Evolutionary conservation across 2,329 filamentous ascomycete genomes (phyloP).

Genomic region (Aspergillus thermomutatus): DNA sequence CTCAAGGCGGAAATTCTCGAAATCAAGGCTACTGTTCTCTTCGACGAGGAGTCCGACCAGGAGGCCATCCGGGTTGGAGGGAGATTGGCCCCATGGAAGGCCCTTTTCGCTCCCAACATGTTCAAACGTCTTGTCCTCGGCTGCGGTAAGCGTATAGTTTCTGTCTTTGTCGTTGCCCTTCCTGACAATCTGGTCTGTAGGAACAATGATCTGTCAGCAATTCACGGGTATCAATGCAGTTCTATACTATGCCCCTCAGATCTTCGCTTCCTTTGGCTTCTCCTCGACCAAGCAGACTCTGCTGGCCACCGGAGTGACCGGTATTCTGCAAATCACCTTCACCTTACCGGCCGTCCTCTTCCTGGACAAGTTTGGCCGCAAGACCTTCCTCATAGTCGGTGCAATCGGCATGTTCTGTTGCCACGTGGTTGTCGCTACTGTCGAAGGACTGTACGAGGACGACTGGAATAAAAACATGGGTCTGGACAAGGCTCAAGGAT

Average conservation of each 20-base stretch:
- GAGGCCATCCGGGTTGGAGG: conserved; percentile 37
- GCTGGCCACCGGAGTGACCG: conserved; percentile 25
- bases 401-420: conserved; percentile 68
- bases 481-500: conserved; percentile 58
- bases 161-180: too few species aligned
- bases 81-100: conserved; percentile 22
- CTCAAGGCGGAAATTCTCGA: conserved; percentile 76
- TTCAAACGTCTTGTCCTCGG: conserved; percentile 24
- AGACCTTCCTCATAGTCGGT: conserved; percentile 39
- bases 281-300: conserved; percentile 22
- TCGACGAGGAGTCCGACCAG: conserved; percentile 68
- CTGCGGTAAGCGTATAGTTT: conserved; percentile 12
- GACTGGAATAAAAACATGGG: conserved; percentile 46
- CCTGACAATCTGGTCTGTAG: neutral
- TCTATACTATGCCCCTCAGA: conserved; percentile 36
- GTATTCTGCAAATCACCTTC: conserved; percentile 32
- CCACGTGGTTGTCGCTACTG: conserved; percentile 65
- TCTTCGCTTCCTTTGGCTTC: conserved; percentile 25
- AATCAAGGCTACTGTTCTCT: conserved; percentile 74
- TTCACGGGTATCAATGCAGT: conserved; percentile 51
- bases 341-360: conserved; percentile 36
- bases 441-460: conserved; percentile 47
- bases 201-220: conserved; percentile 42
- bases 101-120: conserved; percentile 28
- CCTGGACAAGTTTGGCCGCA: conserved; percentile 38